These are phyloP conservation scores for Amanita polypyramis DNA, from an alignment of 768 basidiomycete genomes.

Conservation along the genomic window DNA sequence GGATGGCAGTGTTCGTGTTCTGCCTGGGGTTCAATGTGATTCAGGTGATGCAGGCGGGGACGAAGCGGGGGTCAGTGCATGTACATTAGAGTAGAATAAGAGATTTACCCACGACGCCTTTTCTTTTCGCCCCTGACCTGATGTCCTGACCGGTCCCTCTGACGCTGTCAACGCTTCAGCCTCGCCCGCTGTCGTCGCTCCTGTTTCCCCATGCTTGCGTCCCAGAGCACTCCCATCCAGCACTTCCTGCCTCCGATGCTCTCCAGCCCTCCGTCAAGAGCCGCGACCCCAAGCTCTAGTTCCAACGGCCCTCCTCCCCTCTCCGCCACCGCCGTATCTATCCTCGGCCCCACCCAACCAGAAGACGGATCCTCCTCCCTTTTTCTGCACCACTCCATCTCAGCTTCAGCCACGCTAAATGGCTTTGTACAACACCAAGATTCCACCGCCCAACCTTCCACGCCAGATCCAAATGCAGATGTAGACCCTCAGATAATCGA, in stretches of 20 bases:
- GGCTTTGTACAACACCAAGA: slow-evolving; percentile 14
- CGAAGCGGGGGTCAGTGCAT: slow-evolving; percentile 13
- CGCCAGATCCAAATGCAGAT: slow-evolving; percentile 23
- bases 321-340: slow-evolving; percentile 10
- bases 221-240: slow-evolving; percentile 8
- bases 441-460: slow-evolving; percentile 11
- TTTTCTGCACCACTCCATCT: slow-evolving; percentile 13
- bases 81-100: neutral
- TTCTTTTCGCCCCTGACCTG: slow-evolving; percentile 14
- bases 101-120: slow-evolving; percentile 24
- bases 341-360: slow-evolving; percentile 12
- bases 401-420: slow-evolving; percentile 11
- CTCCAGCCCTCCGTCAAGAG: slow-evolving; percentile 10
- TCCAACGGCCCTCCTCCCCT: slow-evolving; percentile 8
- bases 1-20: slow-evolving; percentile 70
- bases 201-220: neutral
- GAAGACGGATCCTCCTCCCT: slow-evolving; percentile 10
- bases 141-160: slow-evolving; percentile 17
- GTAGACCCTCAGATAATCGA: slow-evolving; percentile 77
- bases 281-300: slow-evolving; percentile 12
- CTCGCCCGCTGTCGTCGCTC: slow-evolving; percentile 2
- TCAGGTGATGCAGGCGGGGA: slow-evolving; percentile 30
- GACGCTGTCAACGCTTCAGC: neutral
- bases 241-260: slow-evolving; percentile 7
- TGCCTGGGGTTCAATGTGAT: slow-evolving; percentile 81